Conservation (phyloP, 371 early-diverging fungal species). For the Chytridium lagenaria region DNA sequence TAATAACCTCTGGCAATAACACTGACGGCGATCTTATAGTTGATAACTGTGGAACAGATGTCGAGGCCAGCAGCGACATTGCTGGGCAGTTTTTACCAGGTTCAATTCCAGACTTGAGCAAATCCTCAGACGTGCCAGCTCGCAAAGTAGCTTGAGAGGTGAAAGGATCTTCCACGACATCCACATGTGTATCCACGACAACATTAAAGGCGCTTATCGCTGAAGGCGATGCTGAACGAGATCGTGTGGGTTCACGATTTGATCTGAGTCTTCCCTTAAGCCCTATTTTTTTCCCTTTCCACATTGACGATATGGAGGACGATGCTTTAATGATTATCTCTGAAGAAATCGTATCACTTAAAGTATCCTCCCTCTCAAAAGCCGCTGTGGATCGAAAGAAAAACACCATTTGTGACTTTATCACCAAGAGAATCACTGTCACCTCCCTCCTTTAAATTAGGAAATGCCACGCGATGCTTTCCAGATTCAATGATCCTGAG, state of each 20-base stretch:
- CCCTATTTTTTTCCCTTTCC: neutral
- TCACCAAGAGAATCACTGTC: neutral
- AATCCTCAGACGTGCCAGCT: constrained; percentile 14
- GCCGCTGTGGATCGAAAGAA: constrained; percentile 1
- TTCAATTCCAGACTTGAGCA: neutral
- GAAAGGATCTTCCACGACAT: neutral
- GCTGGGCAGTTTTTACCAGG: too few relatives aligned
- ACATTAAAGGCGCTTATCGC: neutral
- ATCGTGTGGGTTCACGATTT: neutral
- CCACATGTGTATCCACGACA: neutral
- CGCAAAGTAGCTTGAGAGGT: constrained; percentile 16
- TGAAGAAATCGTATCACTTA: neutral
- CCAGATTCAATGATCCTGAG: neutral
- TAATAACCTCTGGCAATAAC: too few relatives aligned
- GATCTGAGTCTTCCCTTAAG: neutral
- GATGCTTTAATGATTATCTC: neutral
- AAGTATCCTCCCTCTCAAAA: constrained; percentile 12
- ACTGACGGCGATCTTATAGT: too few relatives aligned
- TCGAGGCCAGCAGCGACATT: too few relatives aligned
- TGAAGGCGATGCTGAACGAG: neutral
- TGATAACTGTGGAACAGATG: too few relatives aligned
- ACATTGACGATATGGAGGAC: neutral
- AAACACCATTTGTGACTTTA: neutral
- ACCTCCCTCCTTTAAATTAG: neutral
- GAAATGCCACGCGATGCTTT: neutral